A percentile compares a stretch with the other conserved stretches of the same genome.
These are phyloP conservation scores for Heterobasidion occidentale DNA, from an alignment of 1,284 basidiomycete genomes.

Conservation along the genomic window DNA sequence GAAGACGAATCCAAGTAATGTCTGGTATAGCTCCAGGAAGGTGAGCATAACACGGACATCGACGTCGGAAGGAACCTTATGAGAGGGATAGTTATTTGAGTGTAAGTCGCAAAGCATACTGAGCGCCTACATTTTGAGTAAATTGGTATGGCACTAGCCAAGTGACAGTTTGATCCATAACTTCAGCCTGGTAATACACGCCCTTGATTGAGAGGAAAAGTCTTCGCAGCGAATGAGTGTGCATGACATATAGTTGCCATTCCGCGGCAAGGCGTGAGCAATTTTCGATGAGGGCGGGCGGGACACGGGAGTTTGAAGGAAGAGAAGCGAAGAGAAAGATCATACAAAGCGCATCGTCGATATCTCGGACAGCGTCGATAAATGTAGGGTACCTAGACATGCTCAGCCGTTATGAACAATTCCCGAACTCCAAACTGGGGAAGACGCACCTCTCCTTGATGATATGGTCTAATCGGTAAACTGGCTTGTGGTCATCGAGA, in stretches of 20 bases:
- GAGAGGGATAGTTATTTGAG: background rate
- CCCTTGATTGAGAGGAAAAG: slow-evolving; percentile 98
- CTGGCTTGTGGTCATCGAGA: slow-evolving; percentile 87
- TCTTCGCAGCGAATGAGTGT: slow-evolving; percentile 80
- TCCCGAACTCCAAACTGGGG: background rate
- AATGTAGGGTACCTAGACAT: slow-evolving; percentile 88
- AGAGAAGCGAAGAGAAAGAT: slow-evolving; percentile 88
- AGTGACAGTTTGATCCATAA: slow-evolving; percentile 88
- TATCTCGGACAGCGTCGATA: slow-evolving; percentile 90
- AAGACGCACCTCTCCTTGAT: slow-evolving; percentile 85
- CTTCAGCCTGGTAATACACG: slow-evolving; percentile 95
- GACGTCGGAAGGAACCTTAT: slow-evolving; percentile 89
- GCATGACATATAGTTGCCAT: slow-evolving; percentile 96
- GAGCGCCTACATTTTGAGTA: slow-evolving; percentile 75
- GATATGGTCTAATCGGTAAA: slow-evolving; percentile 90
- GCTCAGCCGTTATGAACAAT: background rate
- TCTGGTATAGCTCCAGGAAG: slow-evolving; percentile 98
- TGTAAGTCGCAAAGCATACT: background rate
- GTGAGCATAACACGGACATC: slow-evolving; percentile 98
- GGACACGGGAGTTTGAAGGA: slow-evolving; percentile 77
- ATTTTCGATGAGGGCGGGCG: slow-evolving; percentile 82
- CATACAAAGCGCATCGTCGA: slow-evolving; percentile 97
- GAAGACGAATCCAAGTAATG: slow-evolving; percentile 90
- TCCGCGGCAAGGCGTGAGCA: slow-evolving; percentile 86
- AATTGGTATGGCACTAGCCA: slow-evolving; percentile 99